These are phyloP conservation scores for Cucurbita moschata DNA, from an alignment of 306 rosid genomes.

Conservation along the genomic window DNA sequence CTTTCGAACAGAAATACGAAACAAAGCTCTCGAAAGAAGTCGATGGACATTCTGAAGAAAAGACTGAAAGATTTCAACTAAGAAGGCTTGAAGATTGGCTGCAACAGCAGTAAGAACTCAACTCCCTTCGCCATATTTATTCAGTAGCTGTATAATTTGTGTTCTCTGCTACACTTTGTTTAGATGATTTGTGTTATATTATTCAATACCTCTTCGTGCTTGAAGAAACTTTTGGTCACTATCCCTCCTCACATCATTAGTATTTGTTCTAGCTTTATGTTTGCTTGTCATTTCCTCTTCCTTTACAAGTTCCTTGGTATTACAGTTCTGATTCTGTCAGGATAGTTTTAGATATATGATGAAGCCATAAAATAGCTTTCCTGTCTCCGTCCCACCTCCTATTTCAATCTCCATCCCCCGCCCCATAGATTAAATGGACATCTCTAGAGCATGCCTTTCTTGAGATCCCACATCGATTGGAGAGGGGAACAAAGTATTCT, in stretches of 20 bases:
- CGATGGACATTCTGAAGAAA: constrained; percentile 74
- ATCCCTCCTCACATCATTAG: neutral
- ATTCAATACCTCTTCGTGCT: neutral
- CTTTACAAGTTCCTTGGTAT: neutral
- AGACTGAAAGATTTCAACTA: constrained; percentile 75
- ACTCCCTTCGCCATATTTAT: neutral
- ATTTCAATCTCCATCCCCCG: no score
- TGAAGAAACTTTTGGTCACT: neutral
- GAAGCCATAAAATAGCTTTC: no score
- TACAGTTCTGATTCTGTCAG: no score
- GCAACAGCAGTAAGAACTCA: constrained; percentile 18
- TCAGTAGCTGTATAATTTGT: neutral
- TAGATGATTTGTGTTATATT: neutral
- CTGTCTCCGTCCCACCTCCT: no score
- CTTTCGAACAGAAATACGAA: constrained; percentile 55
- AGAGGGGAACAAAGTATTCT: no score
- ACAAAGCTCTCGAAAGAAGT: constrained; percentile 71
- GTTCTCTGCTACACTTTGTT: neutral
- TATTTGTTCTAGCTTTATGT: neutral
- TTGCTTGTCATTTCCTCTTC: neutral
- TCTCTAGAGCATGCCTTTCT: no score
- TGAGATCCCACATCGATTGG: no score
- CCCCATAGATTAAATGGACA: no score
- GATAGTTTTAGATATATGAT: no score
- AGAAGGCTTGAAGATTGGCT: constrained; percentile 11